Conservation (phyloP, 2,329 filamentous ascomycete genomes). For the Blastomyces emzantsi region DNA sequence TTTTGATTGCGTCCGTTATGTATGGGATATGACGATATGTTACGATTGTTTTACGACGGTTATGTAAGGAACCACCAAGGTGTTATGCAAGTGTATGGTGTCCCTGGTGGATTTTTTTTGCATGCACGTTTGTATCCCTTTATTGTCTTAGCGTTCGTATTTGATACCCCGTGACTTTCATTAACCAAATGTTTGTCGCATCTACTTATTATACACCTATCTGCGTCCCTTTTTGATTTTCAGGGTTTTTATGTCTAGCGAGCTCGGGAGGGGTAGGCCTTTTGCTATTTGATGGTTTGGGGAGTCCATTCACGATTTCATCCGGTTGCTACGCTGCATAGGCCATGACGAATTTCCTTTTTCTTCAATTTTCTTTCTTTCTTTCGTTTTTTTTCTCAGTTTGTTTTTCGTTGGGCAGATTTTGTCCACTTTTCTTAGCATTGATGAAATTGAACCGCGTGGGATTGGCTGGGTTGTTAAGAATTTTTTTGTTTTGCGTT, state of each 20-base stretch:
- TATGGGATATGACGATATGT: not conserved
- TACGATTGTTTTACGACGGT: not conserved
- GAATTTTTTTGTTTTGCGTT: not conserved
- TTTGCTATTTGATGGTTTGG: not conserved
- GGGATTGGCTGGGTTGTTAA: not conserved
- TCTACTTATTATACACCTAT: not conserved
- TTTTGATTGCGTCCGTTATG: not conserved
- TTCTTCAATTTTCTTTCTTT: not conserved
- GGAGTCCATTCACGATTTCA: not conserved
- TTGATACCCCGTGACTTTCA: not conserved
- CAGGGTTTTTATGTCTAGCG: not conserved
- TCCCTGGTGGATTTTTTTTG: not conserved
- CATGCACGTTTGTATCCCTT: slow-evolving; percentile 1
- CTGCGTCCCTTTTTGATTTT: not conserved
- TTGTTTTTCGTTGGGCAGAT: not conserved
- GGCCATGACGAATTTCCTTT: not conserved
- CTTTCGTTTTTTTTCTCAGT: not conserved
- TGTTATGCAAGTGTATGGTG: not conserved
- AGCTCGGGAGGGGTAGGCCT: not conserved
- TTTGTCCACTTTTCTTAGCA: not conserved
- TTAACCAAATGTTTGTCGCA: not conserved
- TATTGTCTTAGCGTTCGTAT: not conserved
- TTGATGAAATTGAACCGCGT: not conserved
- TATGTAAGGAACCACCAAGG: not conserved
- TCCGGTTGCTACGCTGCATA: not conserved